Evolutionary conservation across 2,329 filamentous ascomycete species (phyloP), one percentile per base, ranked within the genome.

Genomic region (Colletotrichum horii): DNA sequence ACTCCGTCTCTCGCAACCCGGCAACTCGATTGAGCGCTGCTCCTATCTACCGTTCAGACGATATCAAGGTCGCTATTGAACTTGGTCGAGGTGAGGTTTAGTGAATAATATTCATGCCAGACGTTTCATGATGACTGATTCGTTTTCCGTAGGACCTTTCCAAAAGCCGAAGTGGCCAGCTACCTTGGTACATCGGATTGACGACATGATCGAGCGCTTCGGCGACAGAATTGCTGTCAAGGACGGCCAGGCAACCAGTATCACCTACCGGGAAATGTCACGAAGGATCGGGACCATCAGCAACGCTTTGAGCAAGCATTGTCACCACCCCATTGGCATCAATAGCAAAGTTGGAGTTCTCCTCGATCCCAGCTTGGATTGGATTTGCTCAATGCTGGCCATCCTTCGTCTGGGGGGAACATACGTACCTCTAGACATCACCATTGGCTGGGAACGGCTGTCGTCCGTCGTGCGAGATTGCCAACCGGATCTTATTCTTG

Each of bases 401-500:
- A 85, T 88, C 52, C 76, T 83, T 69, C 79, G 82, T 0, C 66
- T 85, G 15, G 87, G 87, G 2, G 82, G 79, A 9, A 78, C 83
- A 2, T 86, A 86, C 43, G 80, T 87, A 6, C 85, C 86, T 4
- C 79, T 90, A 0, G 89, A 90, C 69, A 61, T 80, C 1, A 75
- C 79, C 1, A 82, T 79, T 12, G 79, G 82, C 2, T 19, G 80
- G 1, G 24, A 79, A 8, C 81, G 87, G 2, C 82, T 87, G 1
- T 71, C 78, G 1, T 66, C 74, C 6, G 81, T 86, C 3, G 80
- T 81, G 2, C 38, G 79, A 4, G 79, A 82, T 61, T 82, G 81
- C 62, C 62, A 80, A 56, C 83, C 82, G n/a, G 73, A 34, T 16
- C 78, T 78, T 2, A 75, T 85, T 34, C 69, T 78, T 1, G 66